Percentiles rank a stretch among this genome's conserved stretches.
Conservation (phyloP, 148 eudicot species). For the Chenopodium suecicum region DNA sequence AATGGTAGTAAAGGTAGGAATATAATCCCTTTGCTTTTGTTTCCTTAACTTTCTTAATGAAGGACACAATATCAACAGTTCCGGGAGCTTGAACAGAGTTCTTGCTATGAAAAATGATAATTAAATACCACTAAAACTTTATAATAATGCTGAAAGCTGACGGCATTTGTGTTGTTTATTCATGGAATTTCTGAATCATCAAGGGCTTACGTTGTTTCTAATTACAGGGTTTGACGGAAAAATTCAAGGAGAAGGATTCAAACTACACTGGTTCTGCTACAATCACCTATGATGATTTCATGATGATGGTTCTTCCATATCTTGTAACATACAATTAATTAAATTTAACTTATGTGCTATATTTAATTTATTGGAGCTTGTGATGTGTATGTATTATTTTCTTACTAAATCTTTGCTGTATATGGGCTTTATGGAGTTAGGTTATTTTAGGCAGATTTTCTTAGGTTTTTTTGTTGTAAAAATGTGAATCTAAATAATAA, state of each 20-base stretch:
- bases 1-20: slow-evolving; percentile 68
- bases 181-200: background rate
- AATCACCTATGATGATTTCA: slow-evolving; percentile 55
- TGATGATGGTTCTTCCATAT: slow-evolving; percentile 78
- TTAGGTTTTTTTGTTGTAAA: background rate
- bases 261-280: slow-evolving; percentile 69
- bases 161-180: background rate
- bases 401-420: background rate
- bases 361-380: background rate
- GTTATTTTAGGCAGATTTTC: background rate
- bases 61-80: background rate
- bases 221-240: slow-evolving; percentile 75
- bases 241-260: slow-evolving; percentile 77
- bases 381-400: background rate
- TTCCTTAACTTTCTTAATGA: background rate
- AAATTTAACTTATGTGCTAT: background rate
- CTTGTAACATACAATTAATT: slow-evolving; percentile 39
- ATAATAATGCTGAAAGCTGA: background rate
- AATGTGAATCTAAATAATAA: background rate
- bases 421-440: background rate
- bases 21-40: slow-evolving; percentile 6
- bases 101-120: background rate
- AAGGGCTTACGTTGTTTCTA: background rate
- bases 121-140: background rate
- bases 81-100: background rate